phyloP scores from a whole-genome alignment of 148 eudicot genomes.

The Polygonum maritimum region DNA sequence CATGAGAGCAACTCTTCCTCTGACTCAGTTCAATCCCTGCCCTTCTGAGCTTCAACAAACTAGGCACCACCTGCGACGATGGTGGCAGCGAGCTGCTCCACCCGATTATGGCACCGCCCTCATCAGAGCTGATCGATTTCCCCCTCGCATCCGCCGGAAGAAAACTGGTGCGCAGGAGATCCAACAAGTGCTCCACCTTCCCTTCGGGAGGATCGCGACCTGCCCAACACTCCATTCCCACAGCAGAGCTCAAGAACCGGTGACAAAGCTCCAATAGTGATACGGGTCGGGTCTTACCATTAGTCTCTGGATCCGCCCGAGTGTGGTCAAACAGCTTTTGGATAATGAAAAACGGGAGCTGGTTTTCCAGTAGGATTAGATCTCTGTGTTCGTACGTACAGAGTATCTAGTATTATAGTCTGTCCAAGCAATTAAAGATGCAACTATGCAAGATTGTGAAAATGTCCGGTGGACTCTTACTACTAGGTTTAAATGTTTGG shows the following conservation, averaged over 20 bases:
- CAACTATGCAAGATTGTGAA: too few relatives aligned
- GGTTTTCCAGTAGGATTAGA: slow-evolving; percentile 36
- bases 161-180: slow-evolving; percentile 29
- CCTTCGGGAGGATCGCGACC: neutral
- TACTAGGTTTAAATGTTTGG: too few relatives aligned
- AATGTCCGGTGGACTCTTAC: too few relatives aligned
- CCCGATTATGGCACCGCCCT: neutral
- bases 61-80: slow-evolving; percentile 19
- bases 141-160: neutral
- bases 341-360: slow-evolving; percentile 40
- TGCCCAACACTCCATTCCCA: slow-evolving; percentile 19
- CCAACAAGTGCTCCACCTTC: slow-evolving; percentile 32
- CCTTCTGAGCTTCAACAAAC: slow-evolving; percentile 30
- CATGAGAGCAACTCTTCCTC: neutral
- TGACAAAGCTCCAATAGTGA: slow-evolving; percentile 18
- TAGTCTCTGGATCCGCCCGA: neutral
- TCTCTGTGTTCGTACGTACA: slow-evolving; percentile 11
- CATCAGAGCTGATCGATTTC: neutral
- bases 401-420: neutral
- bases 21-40: slow-evolving; percentile 31
- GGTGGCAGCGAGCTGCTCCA: neutral
- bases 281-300: neutral
- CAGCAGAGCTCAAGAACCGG: slow-evolving; percentile 24
- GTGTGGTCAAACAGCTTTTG: slow-evolving; percentile 31
- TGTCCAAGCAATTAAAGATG: too few relatives aligned